phyloP scores from a whole-genome alignment of 148 eudicot genomes.

The Rhododendron griersonianum region DNA sequence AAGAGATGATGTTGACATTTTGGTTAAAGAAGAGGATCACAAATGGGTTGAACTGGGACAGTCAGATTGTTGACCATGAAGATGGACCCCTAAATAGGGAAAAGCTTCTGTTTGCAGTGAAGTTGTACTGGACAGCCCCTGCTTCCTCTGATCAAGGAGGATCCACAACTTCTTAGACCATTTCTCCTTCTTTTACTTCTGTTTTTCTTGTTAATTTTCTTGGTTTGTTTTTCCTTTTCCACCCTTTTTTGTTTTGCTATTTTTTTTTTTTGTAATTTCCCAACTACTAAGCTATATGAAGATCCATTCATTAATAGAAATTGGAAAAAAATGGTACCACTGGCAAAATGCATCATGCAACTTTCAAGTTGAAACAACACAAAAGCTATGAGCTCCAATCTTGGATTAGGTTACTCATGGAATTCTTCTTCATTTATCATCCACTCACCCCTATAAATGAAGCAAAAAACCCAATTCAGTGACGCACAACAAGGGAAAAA shows the following conservation, averaged over 20 bases:
- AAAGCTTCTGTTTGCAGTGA: constrained; percentile 82
- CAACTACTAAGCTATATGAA: neutral
- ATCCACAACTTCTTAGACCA: constrained; percentile 8
- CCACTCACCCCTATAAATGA: constrained; percentile 6
- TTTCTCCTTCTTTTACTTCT: neutral
- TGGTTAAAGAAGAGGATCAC: constrained; percentile 58
- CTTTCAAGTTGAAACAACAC: neutral
- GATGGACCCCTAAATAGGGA: constrained; percentile 76
- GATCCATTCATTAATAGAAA: constrained; percentile 1
- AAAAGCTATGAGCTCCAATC: constrained; percentile 20
- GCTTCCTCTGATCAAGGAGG: constrained; percentile 18
- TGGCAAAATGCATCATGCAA: neutral
- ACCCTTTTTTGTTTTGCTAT: neutral
- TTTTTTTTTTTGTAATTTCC: neutral
- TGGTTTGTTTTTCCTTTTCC: neutral
- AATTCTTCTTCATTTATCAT: neutral
- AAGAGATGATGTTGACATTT: constrained; percentile 67
- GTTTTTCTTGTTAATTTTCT: neutral
- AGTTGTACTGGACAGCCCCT: constrained; percentile 79
- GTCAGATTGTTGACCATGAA: constrained; percentile 80
- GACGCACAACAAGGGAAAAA: neutral
- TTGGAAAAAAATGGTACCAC: neutral
- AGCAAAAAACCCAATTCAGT: neutral
- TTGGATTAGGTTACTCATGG: constrained; percentile 32
- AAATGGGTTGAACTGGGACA: constrained; percentile 71